These are phyloP conservation scores for Ramalina intermedia DNA, from an alignment of 495 filamentous ascomycete species.

Conservation along the genomic window DNA sequence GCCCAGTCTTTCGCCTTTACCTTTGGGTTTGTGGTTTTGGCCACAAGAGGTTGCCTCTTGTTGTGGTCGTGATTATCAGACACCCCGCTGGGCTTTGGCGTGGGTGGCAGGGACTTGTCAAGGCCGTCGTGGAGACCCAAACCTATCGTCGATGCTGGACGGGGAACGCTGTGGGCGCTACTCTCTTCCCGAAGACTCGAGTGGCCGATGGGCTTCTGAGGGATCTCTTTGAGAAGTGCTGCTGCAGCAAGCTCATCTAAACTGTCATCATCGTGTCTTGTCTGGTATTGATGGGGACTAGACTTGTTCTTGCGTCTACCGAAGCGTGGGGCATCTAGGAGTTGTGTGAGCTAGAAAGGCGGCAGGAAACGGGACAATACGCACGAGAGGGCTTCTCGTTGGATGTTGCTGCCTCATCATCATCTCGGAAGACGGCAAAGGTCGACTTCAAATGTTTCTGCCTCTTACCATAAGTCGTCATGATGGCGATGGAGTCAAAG, in stretches of 20 bases:
- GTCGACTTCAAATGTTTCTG: constrained; percentile 16
- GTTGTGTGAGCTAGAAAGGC: background rate
- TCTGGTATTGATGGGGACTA: background rate
- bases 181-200: background rate
- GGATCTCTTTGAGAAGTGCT: constrained; percentile 17
- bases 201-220: constrained; percentile 1
- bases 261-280: constrained; percentile 11
- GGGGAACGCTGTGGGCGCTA: no score
- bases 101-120: no score
- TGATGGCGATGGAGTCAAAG: background rate
- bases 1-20: no score
- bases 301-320: no score
- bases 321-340: background rate
- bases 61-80: background rate
- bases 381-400: constrained; percentile 6
- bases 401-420: constrained; percentile 3
- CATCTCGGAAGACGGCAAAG: constrained; percentile 19
- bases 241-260: constrained; percentile 22
- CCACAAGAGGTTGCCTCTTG: background rate
- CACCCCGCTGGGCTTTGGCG: no score
- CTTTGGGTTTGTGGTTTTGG: background rate
- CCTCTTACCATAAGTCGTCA: constrained; percentile 17
- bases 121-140: no score
- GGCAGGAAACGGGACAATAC: background rate
- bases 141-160: no score